Percentiles rank a stretch among this genome's conserved stretches.
These are phyloP conservation scores for Hibiscus trionum DNA, from an alignment of 345 rosid genomes.

Conservation along the genomic window DNA sequence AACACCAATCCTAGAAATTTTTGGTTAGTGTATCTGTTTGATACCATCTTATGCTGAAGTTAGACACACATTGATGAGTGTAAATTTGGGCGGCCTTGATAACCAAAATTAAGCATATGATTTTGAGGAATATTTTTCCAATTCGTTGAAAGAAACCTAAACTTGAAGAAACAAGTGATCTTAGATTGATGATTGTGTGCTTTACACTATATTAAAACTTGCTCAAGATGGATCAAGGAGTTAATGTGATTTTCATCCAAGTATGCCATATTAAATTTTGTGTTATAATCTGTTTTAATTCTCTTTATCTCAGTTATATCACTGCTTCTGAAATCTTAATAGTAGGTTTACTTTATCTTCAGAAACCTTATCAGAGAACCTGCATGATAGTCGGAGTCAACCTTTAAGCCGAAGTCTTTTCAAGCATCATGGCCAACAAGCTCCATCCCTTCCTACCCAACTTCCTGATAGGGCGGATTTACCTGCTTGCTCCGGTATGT, in stretches of 20 bases:
- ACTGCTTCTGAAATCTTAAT: conserved; percentile 5
- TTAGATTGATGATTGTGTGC: conserved; percentile 1
- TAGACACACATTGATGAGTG: not conserved
- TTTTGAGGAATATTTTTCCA: not conserved
- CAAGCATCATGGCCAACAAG: conserved; percentile 43
- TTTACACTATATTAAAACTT: not conserved
- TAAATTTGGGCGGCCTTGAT: not conserved
- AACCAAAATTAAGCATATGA: not conserved
- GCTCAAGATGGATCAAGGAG: not conserved
- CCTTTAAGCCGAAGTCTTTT: conserved; percentile 38
- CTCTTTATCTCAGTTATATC: conserved; percentile 6
- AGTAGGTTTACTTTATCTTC: conserved; percentile 14
- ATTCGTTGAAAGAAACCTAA: not conserved
- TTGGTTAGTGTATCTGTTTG: not conserved
- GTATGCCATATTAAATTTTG: not conserved
- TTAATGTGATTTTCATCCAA: not conserved
- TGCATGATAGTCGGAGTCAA: conserved; percentile 49
- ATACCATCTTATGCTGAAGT: not conserved
- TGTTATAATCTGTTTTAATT: conserved; percentile 1
- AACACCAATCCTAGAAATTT: not conserved
- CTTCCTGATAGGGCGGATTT: conserved; percentile 87
- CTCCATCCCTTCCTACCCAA: conserved; percentile 59
- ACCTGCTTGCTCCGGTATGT: conserved; percentile 78
- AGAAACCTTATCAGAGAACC: conserved; percentile 50
- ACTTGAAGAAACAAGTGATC: not conserved